Conservation (phyloP, 2,329 filamentous ascomycete species). For the Aspergillus fructus region DNA sequence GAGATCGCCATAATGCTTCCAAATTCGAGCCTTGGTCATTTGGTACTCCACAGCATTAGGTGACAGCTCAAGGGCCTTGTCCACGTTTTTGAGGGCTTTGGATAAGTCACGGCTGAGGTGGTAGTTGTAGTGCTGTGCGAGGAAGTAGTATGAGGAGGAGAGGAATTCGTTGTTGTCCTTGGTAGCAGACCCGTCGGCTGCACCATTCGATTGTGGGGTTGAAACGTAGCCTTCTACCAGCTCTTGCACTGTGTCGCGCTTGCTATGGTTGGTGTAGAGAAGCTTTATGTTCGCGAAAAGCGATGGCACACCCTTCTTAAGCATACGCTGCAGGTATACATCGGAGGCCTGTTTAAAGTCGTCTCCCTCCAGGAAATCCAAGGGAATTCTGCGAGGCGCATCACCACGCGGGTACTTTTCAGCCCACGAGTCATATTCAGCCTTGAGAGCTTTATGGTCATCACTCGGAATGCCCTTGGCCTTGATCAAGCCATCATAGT, state of each 20-base stretch:
- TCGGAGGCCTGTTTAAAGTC: constrained; percentile 77
- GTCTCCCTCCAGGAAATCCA: constrained; percentile 84
- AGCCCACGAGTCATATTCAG: constrained; percentile 79
- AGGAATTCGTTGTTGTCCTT: constrained; percentile 62
- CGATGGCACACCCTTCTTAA: constrained; percentile 90
- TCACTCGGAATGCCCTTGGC: constrained; percentile 63
- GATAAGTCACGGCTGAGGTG: constrained; percentile 77
- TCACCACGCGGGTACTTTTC: constrained; percentile 80
- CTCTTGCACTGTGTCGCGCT: constrained; percentile 73
- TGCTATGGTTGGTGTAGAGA: constrained; percentile 74
- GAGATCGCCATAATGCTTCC: constrained; percentile 82
- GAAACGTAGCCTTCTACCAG: constrained; percentile 77
- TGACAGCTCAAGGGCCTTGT: constrained; percentile 77
- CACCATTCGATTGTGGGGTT: constrained; percentile 48
- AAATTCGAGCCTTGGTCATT: constrained; percentile 93
- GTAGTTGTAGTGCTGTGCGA: constrained; percentile 97
- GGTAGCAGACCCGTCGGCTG: constrained; percentile 47
- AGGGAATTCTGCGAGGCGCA: constrained; percentile 77
- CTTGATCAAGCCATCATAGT: constrained; percentile 76
- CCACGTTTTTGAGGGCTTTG: constrained; percentile 79
- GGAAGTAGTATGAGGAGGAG: constrained; percentile 82
- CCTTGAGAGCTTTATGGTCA: constrained; percentile 65
- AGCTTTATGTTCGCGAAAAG: constrained; percentile 97
- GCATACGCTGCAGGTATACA: constrained; percentile 76
- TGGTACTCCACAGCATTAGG: constrained; percentile 84